These are phyloP conservation scores for Solanum raphanifolium DNA, from an alignment of 257 asterid species.

Conservation along the genomic window DNA sequence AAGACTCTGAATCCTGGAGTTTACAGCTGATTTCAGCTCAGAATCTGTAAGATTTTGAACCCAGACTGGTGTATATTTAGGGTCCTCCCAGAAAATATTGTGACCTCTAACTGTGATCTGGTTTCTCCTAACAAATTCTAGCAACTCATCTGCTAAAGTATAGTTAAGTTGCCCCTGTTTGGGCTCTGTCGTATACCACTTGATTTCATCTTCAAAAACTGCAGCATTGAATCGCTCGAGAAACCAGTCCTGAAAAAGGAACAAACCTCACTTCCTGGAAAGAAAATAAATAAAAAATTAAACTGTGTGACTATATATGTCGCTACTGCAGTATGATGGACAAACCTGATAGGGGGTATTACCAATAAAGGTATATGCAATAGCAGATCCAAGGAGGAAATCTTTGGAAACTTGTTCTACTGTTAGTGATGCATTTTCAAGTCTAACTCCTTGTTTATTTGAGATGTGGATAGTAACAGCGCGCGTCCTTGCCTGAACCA, in stretches of 20 bases:
- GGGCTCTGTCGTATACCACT: conserved; percentile 35
- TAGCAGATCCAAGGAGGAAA: conserved; percentile 48
- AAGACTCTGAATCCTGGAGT: conserved; percentile 24
- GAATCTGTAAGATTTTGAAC: conserved; percentile 25
- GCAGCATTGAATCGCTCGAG: conserved; percentile 28
- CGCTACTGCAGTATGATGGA: not conserved
- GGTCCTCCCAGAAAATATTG: conserved; percentile 41
- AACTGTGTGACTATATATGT: not conserved
- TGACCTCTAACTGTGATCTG: conserved; percentile 30
- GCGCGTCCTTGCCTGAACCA: conserved; percentile 31
- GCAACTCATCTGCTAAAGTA: conserved; percentile 30
- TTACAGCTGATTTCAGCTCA: conserved; percentile 18
- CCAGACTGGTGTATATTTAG: conserved; percentile 26
- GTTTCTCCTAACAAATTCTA: conserved; percentile 26
- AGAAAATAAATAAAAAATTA: not conserved
- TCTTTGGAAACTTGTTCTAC: conserved; percentile 32
- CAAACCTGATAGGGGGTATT: conserved; percentile 33
- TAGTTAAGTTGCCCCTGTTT: conserved; percentile 22
- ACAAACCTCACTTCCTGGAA: not conserved
- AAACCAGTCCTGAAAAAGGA: conserved; percentile 27
- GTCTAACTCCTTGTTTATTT: conserved; percentile 17
- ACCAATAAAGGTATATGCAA: conserved; percentile 28
- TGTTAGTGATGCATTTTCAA: conserved; percentile 20
- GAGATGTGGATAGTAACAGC: conserved; percentile 29
- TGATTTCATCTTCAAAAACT: conserved; percentile 38